These are phyloP conservation scores for Stipa capillata DNA, from an alignment of 176 grass and related monocot genomes.

Conservation along the genomic window DNA sequence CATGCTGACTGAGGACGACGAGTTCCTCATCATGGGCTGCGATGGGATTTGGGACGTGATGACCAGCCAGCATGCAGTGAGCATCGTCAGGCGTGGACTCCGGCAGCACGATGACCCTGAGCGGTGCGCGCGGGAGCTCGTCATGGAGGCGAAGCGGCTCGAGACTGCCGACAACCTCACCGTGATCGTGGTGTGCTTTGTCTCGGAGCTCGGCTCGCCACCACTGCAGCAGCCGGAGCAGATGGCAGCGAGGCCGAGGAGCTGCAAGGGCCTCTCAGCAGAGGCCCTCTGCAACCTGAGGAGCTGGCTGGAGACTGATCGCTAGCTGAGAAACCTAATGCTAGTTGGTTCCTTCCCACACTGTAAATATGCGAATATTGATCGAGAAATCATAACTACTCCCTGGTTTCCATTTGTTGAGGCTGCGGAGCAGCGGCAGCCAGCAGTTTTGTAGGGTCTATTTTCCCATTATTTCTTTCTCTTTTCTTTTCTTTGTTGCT, in stretches of 20 bases:
- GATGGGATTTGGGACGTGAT: constrained; percentile 85
- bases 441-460: constrained; percentile 54
- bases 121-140: constrained; percentile 57
- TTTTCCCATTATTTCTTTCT: too few relatives aligned
- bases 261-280: constrained; percentile 53
- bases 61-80: constrained; percentile 61
- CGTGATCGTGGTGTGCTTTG: constrained; percentile 55
- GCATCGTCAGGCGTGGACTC: constrained; percentile 42
- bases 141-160: constrained; percentile 59
- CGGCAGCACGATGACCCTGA: constrained; percentile 54
- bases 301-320: constrained; percentile 52
- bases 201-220: constrained; percentile 13
- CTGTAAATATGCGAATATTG: constrained; percentile 49
- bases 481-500: neutral
- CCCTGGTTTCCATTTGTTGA: constrained; percentile 34
- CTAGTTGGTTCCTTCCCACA: neutral
- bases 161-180: constrained; percentile 66
- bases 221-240: neutral
- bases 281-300: constrained; percentile 65
- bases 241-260: neutral
- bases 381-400: constrained; percentile 6
- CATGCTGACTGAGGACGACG: constrained; percentile 39
- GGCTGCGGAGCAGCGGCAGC: too few relatives aligned
- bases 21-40: constrained; percentile 79
- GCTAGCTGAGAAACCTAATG: neutral